Evolutionary conservation across 2,329 filamentous ascomycete genomes (phyloP).

Genomic region (Colletotrichum sidae): DNA sequence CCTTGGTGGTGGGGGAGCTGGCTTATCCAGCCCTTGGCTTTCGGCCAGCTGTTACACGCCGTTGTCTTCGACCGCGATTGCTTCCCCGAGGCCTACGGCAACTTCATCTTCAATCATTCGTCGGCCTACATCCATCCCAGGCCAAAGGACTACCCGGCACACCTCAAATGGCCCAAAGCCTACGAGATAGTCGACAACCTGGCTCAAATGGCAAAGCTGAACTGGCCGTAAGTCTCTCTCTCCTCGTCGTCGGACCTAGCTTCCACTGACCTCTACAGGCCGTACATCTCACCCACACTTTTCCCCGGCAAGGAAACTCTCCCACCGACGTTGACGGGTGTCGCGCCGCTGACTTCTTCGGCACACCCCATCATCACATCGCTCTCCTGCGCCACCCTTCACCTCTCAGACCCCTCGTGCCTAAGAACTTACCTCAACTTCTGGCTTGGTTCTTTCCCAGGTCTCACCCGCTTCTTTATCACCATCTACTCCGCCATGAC

Average conservation of each 20-base stretch:
- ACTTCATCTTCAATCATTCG: constrained; percentile 76
- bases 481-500: constrained; percentile 76
- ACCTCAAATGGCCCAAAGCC: constrained; percentile 78
- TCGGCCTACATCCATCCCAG: constrained; percentile 81
- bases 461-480: constrained; percentile 81
- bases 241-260: neutral
- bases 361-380: constrained; percentile 89
- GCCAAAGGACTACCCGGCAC: constrained; percentile 75
- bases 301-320: constrained; percentile 81
- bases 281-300: constrained; percentile 86
- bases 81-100: constrained; percentile 65
- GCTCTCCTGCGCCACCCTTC: constrained; percentile 89
- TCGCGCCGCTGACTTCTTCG: constrained; percentile 82
- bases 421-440: constrained; percentile 88
- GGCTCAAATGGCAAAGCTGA: constrained; percentile 81
- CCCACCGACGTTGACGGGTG: constrained; percentile 71
- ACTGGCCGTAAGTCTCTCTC: constrained; percentile 77
- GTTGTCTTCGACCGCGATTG: constrained; percentile 82
- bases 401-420: constrained; percentile 90
- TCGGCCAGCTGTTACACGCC: constrained; percentile 81
- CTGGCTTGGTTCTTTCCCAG: constrained; percentile 85
- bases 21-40: constrained; percentile 81
- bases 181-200: constrained; percentile 85
- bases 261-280: constrained; percentile 54
- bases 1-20: constrained; percentile 90